Base-by-base conservation (phyloP, 1,284 basidiomycete species). In the Kwoniella shivajii region DNA sequence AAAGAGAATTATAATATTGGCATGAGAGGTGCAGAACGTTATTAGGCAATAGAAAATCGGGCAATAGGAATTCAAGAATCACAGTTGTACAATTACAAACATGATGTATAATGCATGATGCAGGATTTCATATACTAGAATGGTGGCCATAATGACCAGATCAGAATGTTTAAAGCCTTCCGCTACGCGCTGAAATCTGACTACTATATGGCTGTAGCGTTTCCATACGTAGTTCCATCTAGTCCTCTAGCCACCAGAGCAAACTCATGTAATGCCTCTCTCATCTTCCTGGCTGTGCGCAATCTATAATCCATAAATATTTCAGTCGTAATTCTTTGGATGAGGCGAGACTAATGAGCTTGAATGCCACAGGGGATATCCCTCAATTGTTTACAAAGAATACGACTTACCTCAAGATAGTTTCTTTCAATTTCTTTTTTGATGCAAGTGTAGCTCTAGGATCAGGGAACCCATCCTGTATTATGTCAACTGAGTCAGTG, bases 401-500 rank as follows among this genome's bases (percentile, higher is more conserved):
- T 22, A 30, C 2, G 7, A 61, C 71, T 64, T 57, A 90, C 90
- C 85, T 84, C 42, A 87, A 78, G 22, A 92, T 82, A 0, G 85
- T 81, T 66, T 86, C 87, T 64, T 90, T 81, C 64, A 94, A 87
- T 63, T 85, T 84, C 57, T 87, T 84, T 74, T 92, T 93, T 4
- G 86, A 85, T 50, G 87, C 88, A 0, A 76, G 67, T 0, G 78
- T 80, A 2, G 77, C 74, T 54, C 73, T 66, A 1, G 66, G 61
- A 52, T 78, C 76, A 4, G 74, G 76, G 60, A 76, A 78, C 4
- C 68, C 68, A 18, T 71, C 65, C 70, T 71, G 33, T 27, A 34
- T 18, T 22, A 22, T 43, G 16, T 16, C 1, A n/a, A 36, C 7
- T 18, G n/a, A 39, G n/a, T 39, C 37, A 39, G 37, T 20, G n/a